Evolutionary conservation across 495 filamentous ascomycete genomes (phyloP).

Genomic region (Staphylotrichum longicolle): DNA sequence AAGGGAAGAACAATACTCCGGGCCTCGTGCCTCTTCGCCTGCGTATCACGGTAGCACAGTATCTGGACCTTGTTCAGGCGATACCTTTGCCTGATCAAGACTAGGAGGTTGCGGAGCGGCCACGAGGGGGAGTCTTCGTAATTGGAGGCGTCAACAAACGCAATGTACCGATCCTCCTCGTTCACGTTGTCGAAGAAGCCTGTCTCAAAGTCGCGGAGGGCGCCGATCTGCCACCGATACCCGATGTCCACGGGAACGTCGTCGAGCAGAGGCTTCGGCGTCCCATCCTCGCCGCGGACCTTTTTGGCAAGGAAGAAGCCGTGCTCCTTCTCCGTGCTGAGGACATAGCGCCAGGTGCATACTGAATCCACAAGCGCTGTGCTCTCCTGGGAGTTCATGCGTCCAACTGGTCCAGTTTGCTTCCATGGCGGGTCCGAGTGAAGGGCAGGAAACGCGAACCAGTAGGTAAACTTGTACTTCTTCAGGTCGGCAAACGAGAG

Average conservation of each 20-base stretch:
- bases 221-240: conserved; percentile 71
- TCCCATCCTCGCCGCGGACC: conserved; percentile 44
- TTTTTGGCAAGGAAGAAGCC: conserved; percentile 93
- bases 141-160: conserved; percentile 89
- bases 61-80: conserved; percentile 73
- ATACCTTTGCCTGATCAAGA: conserved; percentile 82
- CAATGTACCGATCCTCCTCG: conserved; percentile 70
- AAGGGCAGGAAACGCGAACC: conserved; percentile 91
- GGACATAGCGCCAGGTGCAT: conserved; percentile 78
- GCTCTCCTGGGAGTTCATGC: conserved; percentile 63
- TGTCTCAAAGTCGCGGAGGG: conserved; percentile 72
- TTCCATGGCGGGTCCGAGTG: conserved; percentile 85
- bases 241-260: conserved; percentile 47
- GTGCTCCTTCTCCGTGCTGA: conserved; percentile 75
- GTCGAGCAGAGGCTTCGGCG: conserved; percentile 29
- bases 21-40: conserved; percentile 68
- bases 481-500: conserved; percentile 96
- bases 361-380: conserved; percentile 72
- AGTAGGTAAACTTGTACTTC: conserved; percentile 91
- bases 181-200: conserved; percentile 77
- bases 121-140: conserved; percentile 83
- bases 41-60: conserved; percentile 85
- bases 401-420: conserved; percentile 44
- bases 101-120: conserved; percentile 86
- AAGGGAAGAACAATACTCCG: conserved; percentile 76